phyloP scores from a whole-genome alignment of 257 asterid genomes.

The Forsythia suspensa region DNA sequence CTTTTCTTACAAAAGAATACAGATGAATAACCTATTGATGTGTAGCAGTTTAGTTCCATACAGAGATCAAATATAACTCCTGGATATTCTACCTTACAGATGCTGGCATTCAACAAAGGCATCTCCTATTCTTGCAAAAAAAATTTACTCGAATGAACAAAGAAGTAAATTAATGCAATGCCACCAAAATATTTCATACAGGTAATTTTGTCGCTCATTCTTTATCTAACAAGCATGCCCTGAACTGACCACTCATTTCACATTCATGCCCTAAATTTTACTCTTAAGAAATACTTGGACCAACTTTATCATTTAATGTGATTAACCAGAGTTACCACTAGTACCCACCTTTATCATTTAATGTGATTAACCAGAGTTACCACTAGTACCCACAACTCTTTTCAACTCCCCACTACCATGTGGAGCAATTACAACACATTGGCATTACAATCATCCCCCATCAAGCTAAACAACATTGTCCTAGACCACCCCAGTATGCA shows the following conservation, averaged over 20 bases:
- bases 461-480: neutral
- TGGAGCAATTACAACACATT: too few relatives aligned
- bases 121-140: neutral
- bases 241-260: neutral
- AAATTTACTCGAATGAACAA: neutral
- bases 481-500: neutral
- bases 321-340: neutral
- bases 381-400: neutral
- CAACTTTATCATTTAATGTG: neutral
- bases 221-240: neutral
- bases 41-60: neutral
- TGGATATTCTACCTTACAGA: neutral
- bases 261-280: neutral
- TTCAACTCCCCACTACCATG: neutral
- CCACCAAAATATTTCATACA: neutral
- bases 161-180: neutral
- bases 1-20: neutral
- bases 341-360: neutral
- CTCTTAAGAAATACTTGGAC: neutral
- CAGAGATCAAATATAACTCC: neutral
- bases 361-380: neutral
- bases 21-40: neutral
- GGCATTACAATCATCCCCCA: neutral
- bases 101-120: neutral
- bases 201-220: neutral